These are phyloP conservation scores for Phylloporus arenicola DNA, from an alignment of 768 basidiomycete species.

Conservation along the genomic window DNA sequence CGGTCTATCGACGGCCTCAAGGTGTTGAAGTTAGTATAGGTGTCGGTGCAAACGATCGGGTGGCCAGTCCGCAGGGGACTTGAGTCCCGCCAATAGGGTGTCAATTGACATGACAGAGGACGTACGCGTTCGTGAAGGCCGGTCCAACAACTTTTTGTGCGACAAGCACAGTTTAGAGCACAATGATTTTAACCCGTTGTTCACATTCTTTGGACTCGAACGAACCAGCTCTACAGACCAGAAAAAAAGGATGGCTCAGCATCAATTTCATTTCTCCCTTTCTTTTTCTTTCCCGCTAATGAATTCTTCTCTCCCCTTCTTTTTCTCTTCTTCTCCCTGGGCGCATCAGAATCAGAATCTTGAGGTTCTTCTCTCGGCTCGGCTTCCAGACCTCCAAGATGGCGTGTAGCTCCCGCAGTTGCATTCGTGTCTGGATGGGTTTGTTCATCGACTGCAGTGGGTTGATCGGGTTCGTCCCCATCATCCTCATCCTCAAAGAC, in stretches of 20 bases:
- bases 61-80: no score
- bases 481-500: constrained; percentile 49
- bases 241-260: constrained; percentile 63
- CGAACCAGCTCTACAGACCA: constrained; percentile 39
- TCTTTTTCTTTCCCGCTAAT: constrained; percentile 46
- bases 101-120: background rate
- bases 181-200: background rate
- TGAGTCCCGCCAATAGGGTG: background rate
- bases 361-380: constrained; percentile 21
- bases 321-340: constrained; percentile 48
- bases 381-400: constrained; percentile 3
- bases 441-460: constrained; percentile 21
- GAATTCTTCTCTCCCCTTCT: constrained; percentile 50
- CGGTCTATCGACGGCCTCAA: background rate
- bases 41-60: no score
- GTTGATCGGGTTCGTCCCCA: constrained; percentile 17
- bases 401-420: background rate
- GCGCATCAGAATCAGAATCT: constrained; percentile 26
- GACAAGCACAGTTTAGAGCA: background rate
- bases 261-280: constrained; percentile 54
- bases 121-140: background rate
- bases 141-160: background rate
- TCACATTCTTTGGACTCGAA: background rate
- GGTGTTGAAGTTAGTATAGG: background rate
- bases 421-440: constrained; percentile 14